Percentiles rank a stretch among this genome's conserved stretches.
Evolutionary conservation across 1,139 yeast genomes (phyloP).

Genomic region (Taphrina sp.): DNA sequence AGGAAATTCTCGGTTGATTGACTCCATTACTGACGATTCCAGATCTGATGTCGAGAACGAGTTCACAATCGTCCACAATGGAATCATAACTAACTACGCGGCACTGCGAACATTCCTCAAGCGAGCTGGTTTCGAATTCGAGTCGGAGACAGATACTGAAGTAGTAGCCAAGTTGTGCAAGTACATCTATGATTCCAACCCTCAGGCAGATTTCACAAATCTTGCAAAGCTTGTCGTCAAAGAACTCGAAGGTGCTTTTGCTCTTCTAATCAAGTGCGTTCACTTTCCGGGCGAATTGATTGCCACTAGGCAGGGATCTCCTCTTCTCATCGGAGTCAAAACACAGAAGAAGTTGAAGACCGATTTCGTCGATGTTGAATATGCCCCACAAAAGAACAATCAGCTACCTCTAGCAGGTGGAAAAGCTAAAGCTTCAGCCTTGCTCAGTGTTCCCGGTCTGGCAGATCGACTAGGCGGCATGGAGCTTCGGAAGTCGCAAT

Average conservation of each 20-base stretch:
- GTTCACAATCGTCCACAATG: slow-evolving; percentile 93
- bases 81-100: slow-evolving; percentile 93
- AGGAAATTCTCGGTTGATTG: too few species aligned
- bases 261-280: slow-evolving; percentile 83
- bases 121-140: slow-evolving; percentile 78
- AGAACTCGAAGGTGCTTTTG: slow-evolving; percentile 97
- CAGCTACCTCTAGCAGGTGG: slow-evolving; percentile 27
- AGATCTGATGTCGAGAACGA: slow-evolving; percentile 78
- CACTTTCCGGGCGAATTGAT: slow-evolving; percentile 95
- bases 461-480: slow-evolving; percentile 24
- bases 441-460: slow-evolving; percentile 24
- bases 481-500: slow-evolving; percentile 58
- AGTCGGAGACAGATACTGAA: slow-evolving; percentile 96
- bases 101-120: slow-evolving; percentile 79
- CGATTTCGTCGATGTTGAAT: slow-evolving; percentile 97
- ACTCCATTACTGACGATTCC: slow-evolving; percentile 33
- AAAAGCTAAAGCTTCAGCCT: slow-evolving; percentile 28
- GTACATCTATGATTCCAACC: slow-evolving; percentile 80
- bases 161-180: slow-evolving; percentile 94
- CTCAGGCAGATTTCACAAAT: slow-evolving; percentile 77
- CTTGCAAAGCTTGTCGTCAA: slow-evolving; percentile 87
- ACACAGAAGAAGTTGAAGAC: slow-evolving; percentile 92
- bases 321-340: slow-evolving; percentile 93
- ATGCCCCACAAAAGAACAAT: slow-evolving; percentile 46
- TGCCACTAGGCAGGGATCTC: slow-evolving; percentile 98